A percentile compares a stretch with the other conserved stretches of the same genome.
Evolutionary conservation across 1,139 yeast genomes (phyloP).

Genomic region (Arxiozyma telluris): DNA sequence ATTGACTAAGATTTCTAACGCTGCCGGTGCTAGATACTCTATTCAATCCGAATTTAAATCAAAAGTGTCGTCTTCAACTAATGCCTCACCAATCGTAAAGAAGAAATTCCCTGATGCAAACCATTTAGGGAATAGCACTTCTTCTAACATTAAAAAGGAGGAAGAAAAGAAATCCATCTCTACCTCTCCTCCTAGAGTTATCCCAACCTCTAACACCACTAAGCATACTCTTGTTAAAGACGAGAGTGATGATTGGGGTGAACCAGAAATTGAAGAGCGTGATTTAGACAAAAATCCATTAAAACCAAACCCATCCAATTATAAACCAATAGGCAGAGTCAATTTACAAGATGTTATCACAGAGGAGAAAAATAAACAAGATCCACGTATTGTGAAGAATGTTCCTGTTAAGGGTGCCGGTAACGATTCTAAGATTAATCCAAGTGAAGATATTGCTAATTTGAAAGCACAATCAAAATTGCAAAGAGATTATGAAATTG

Average conservation of each 20-base stretch:
- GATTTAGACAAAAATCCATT: slow-evolving; percentile 58
- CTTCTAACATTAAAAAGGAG: slow-evolving; percentile 19
- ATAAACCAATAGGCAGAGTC: slow-evolving; percentile 51
- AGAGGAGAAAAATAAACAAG: slow-evolving; percentile 34
- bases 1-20: slow-evolving; percentile 68
- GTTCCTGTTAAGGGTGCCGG: not conserved
- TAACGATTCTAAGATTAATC: slow-evolving; percentile 14
- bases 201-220: not conserved
- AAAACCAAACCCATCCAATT: slow-evolving; percentile 40
- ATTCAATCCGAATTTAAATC: slow-evolving; percentile 38
- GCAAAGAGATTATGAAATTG: slow-evolving; percentile 35
- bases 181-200: not conserved
- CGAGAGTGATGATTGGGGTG: slow-evolving; percentile 54
- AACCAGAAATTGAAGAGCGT: slow-evolving; percentile 59
- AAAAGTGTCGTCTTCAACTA: slow-evolving; percentile 41
- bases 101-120: slow-evolving; percentile 24
- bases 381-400: slow-evolving; percentile 31
- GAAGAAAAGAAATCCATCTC: slow-evolving; percentile 10
- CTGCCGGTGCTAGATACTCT: slow-evolving; percentile 94
- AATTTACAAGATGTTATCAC: slow-evolving; percentile 36
- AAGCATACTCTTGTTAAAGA: slow-evolving; percentile 8
- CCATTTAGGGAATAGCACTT: slow-evolving; percentile 11
- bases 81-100: slow-evolving; percentile 44
- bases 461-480: slow-evolving; percentile 41
- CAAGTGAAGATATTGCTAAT: slow-evolving; percentile 28